Base-by-base conservation (phyloP, 176 grass and related monocot species). In the Elymus sibiricus region DNA sequence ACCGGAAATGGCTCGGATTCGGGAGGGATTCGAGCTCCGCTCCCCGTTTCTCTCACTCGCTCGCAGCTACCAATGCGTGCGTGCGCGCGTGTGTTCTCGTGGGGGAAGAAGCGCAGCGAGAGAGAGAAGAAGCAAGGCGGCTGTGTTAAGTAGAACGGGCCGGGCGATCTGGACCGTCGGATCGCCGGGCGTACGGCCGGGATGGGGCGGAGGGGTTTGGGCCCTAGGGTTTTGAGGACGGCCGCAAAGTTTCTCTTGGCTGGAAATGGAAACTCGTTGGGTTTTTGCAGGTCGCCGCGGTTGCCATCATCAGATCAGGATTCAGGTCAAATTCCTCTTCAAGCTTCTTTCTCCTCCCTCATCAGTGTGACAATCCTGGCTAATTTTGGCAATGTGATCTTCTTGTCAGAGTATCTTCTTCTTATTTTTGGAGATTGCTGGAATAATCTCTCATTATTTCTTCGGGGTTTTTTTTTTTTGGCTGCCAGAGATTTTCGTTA, bases 171-270 rank as follows among this genome's bases (percentile, higher is more conserved):
- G 2, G 12, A 0, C 17, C 90, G 90, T 86, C 25, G 9, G 90
- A 94, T 94, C n/a, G 0, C 1, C 0, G 27, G 16, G 17, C 15
- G 39, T 26, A 31, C 84, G 92, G 84, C 0, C 9, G 0, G 0
- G 86, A 91, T 94, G 62, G 2, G 2, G 4, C 4, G 3, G 13
- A 77, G 70, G 79, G 89, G 86, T 88, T 85, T 91, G 85, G 88
- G 90, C n/a, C 86, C 92, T 97, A 94, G 95, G 95, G 92, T 94
- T 94, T 93, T 90, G 86, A 77, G 83, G 72, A 11, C 64, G 0
- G 11, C 21, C 12, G 38, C 70, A 2, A 7, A 25, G 69, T 15
- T 26, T 8, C 25, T 9, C 9, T 7, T 28, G 26, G 64, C 17
- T 68, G 64, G 29, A 68, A 68, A 68, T 35, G 26, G 27, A 68